phyloP scores from a whole-genome alignment of 192 early-diverging fungal species.

The Entophlyctis luteolus region DNA sequence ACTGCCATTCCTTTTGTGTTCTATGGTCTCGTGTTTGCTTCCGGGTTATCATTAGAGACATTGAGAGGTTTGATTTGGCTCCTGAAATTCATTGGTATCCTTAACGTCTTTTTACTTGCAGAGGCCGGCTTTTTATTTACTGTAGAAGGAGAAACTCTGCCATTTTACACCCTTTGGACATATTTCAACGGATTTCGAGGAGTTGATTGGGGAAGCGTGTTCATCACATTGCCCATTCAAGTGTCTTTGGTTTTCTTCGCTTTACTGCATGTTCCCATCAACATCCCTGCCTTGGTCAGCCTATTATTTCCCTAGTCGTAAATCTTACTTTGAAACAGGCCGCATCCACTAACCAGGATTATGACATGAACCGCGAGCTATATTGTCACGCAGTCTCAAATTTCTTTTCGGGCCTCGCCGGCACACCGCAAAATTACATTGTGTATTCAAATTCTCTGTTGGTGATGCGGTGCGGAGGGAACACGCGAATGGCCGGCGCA shows the following conservation, averaged over 20 bases:
- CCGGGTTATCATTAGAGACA: constrained; percentile 57
- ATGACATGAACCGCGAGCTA: constrained; percentile 89
- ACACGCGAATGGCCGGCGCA: constrained; percentile 76
- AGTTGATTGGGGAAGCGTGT: constrained; percentile 40
- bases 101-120: constrained; percentile 30
- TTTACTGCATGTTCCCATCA: constrained; percentile 96
- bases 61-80: constrained; percentile 74
- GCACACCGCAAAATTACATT: constrained; percentile 80
- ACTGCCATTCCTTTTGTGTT: constrained; percentile 75
- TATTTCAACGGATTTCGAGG: constrained; percentile 53
- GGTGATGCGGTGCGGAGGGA: constrained; percentile 89
- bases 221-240: constrained; percentile 78
- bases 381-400: constrained; percentile 91
- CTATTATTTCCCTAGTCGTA: too few relatives aligned
- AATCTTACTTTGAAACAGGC: constrained; percentile 33
- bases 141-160: constrained; percentile 60
- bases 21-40: constrained; percentile 59
- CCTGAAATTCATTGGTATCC: constrained; percentile 76
- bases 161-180: constrained; percentile 86
- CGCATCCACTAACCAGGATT: constrained; percentile 81
- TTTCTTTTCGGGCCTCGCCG: constrained; percentile 70
- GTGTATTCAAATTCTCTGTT: constrained; percentile 90
- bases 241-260: constrained; percentile 92
- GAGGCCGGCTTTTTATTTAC: constrained; percentile 79
- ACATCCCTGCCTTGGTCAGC: constrained; percentile 39